Conservation (phyloP, 2,329 filamentous ascomycete genomes). For the Fusarium brevicatenulatum region DNA sequence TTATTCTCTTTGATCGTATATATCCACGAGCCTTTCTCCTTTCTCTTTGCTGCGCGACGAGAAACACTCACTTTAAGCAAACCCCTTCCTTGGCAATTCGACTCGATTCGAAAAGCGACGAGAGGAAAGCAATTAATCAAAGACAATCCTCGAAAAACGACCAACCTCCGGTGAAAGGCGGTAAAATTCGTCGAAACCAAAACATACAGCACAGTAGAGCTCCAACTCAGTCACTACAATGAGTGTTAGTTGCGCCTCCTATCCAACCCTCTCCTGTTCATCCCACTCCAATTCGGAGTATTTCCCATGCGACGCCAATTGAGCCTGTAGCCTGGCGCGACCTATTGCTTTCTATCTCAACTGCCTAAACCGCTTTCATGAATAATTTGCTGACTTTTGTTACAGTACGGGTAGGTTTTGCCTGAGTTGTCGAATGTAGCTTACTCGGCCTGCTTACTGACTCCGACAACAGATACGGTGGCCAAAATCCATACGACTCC, state of each 20-base stretch:
- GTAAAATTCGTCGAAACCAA: background rate
- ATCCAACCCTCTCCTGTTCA: conserved; percentile 22
- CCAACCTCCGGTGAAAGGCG: background rate
- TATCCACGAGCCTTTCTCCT: conserved; percentile 15
- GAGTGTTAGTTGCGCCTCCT: conserved; percentile 46
- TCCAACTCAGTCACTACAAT: conserved; percentile 41
- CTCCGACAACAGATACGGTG: conserved; percentile 60
- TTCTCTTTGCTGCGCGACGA: conserved; percentile 46
- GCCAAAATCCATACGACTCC: conserved; percentile 69
- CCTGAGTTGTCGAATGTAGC: conserved; percentile 5
- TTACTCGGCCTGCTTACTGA: conserved; percentile 44
- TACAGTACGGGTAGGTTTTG: conserved; percentile 64
- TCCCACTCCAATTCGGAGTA: background rate
- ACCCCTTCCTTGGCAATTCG: conserved; percentile 7
- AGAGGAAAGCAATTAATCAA: conserved; percentile 3
- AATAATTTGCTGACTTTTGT: background rate
- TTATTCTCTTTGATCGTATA: conserved; percentile 14
- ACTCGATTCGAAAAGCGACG: conserved; percentile 16
- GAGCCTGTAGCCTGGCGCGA: background rate
- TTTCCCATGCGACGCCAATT: background rate
- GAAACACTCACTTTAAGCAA: conserved; percentile 21
- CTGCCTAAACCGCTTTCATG: background rate
- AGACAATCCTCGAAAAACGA: conserved; percentile 12
- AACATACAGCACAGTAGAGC: conserved; percentile 11
- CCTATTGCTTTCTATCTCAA: background rate